Evolutionary conservation across 495 filamentous ascomycete species (phyloP).

Genomic region (Platismatia glauca): DNA sequence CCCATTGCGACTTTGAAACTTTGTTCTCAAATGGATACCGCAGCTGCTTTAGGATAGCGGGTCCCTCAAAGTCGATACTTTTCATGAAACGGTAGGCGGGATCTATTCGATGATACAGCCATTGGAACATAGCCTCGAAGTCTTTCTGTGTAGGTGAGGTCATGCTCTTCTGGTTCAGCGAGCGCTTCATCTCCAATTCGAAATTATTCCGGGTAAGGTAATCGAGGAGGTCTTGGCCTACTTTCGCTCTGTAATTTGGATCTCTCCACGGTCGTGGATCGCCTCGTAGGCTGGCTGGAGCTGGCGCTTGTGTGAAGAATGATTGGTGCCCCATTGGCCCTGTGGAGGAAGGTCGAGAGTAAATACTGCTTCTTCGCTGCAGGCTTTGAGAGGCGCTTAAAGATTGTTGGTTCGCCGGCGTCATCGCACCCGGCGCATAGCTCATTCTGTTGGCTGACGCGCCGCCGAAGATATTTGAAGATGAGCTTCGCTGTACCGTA

Average conservation of each 20-base stretch:
- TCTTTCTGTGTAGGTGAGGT: slow-evolving; percentile 96
- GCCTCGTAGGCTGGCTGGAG: slow-evolving; percentile 64
- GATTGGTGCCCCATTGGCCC: slow-evolving; percentile 66
- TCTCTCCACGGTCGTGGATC: slow-evolving; percentile 89
- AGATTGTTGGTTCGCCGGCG: slow-evolving; percentile 36
- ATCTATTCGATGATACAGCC: slow-evolving; percentile 91
- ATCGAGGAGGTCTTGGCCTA: slow-evolving; percentile 83
- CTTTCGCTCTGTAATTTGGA: slow-evolving; percentile 64
- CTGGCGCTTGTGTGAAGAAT: slow-evolving; percentile 81
- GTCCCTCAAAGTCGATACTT: slow-evolving; percentile 87
- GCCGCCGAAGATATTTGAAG: slow-evolving; percentile 53
- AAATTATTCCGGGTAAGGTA: slow-evolving; percentile 87
- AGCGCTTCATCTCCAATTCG: slow-evolving; percentile 94
- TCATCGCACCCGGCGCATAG: slow-evolving; percentile 54
- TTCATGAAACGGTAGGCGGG: slow-evolving; percentile 85
- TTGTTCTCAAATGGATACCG: slow-evolving; percentile 89
- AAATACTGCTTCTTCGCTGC: slow-evolving; percentile 81
- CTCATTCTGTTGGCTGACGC: slow-evolving; percentile 33
- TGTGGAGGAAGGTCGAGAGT: slow-evolving; percentile 54
- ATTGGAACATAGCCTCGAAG: slow-evolving; percentile 94
- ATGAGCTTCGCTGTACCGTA: slow-evolving; percentile 81
- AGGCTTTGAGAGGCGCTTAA: slow-evolving; percentile 36
- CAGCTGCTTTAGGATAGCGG: slow-evolving; percentile 79
- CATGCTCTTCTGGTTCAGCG: slow-evolving; percentile 74
- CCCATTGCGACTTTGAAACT: slow-evolving; percentile 90